A percentile compares a stretch with the other conserved stretches of the same genome.
Conservation (phyloP, 768 basidiomycete genomes). For the Boletus patriciae region DNA sequence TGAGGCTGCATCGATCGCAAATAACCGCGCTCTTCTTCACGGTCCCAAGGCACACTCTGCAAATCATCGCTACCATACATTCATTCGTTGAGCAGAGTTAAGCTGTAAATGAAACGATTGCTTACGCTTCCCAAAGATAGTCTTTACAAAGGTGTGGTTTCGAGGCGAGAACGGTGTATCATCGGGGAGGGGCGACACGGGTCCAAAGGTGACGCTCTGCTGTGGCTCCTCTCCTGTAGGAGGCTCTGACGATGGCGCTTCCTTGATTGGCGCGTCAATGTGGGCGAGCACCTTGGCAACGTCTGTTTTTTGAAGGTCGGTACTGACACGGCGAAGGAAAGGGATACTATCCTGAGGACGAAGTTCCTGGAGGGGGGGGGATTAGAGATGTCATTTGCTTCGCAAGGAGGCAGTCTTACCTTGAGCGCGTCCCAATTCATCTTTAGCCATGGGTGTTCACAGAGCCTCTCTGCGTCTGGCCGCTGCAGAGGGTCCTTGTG, state of each 20-base stretch:
- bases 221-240: conserved; percentile 41
- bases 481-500: conserved; percentile 80
- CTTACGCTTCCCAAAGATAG: conserved; percentile 89
- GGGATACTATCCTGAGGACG: conserved; percentile 94
- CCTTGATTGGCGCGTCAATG: conserved; percentile 32
- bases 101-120: conserved; percentile 12
- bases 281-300: conserved; percentile 52
- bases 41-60: conserved; percentile 75
- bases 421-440: conserved; percentile 76
- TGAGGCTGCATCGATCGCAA: conserved; percentile 87
- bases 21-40: conserved; percentile 88
- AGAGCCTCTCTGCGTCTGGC: conserved; percentile 83
- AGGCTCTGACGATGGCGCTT: conserved; percentile 47
- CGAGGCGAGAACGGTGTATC: conserved; percentile 52
- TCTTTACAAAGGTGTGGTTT: conserved; percentile 86
- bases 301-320: conserved; percentile 77
- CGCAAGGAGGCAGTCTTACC: conserved; percentile 42
- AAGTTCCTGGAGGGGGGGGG: conserved; percentile 52
- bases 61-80: conserved; percentile 66
- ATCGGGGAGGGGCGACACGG: conserved; percentile 30
- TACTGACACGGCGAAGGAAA: conserved; percentile 88
- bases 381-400: neutral
- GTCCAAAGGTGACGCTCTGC: conserved; percentile 42
- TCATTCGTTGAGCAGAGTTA: conserved; percentile 9
- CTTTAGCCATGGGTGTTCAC: conserved; percentile 90